phyloP scores from a whole-genome alignment of 768 basidiomycete species.

The Serendipita indica region DNA sequence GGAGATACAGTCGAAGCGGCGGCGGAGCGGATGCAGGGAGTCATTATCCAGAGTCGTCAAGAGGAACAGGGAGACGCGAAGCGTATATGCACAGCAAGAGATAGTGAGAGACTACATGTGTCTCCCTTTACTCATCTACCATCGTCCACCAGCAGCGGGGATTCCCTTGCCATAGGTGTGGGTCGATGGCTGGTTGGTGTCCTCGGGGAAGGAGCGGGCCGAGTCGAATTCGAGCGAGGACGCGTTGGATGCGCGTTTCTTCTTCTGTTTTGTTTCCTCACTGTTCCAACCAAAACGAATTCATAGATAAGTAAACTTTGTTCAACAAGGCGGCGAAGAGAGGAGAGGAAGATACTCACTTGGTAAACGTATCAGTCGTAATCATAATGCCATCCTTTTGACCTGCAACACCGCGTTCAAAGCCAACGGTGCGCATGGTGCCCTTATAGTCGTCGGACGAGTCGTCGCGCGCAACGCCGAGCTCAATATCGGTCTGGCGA shows the following conservation, averaged over 20 bases:
- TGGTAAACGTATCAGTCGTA: conserved; percentile 7
- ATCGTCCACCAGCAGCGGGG: background rate
- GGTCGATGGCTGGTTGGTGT: background rate
- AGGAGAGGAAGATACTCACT: background rate
- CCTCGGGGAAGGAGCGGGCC: background rate
- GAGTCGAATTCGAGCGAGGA: conserved; percentile 9
- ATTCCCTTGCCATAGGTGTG: conserved; percentile 6
- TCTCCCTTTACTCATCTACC: too few species aligned
- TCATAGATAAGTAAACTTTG: background rate
- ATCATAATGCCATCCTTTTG: conserved; percentile 4
- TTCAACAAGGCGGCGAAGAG: background rate
- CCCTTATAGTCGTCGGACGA: conserved; percentile 8
- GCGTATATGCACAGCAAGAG: too few species aligned
- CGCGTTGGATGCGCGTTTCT: background rate
- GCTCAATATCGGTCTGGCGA: background rate
- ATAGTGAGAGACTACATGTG: too few species aligned
- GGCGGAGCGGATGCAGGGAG: too few species aligned
- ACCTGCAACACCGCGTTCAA: conserved; percentile 3
- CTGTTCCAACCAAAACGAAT: background rate
- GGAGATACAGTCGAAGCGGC: too few species aligned
- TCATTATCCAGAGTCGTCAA: too few species aligned
- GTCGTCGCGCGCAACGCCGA: background rate
- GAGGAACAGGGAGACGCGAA: too few species aligned
- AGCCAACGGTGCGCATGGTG: background rate
- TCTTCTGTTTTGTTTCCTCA: background rate